Conservation (phyloP, 2,329 filamentous ascomycete genomes). For the Elsinoe australis region DNA sequence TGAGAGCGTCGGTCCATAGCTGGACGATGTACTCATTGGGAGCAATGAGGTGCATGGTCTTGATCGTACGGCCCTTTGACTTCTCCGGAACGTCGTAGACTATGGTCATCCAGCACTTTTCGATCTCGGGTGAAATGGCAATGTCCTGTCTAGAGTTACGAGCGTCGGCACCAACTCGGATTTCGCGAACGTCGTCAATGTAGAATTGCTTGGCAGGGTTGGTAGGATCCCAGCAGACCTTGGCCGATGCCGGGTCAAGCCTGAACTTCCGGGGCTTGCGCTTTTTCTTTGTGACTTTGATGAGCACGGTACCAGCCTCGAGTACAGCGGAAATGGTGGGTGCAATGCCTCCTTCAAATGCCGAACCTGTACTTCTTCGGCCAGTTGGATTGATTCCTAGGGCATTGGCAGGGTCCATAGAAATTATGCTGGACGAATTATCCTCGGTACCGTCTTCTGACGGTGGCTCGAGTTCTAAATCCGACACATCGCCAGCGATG, state of each 20-base stretch:
- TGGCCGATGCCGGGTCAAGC: slow-evolving; percentile 74
- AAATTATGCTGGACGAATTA: slow-evolving; percentile 20
- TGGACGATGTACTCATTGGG: slow-evolving; percentile 63
- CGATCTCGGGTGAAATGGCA: slow-evolving; percentile 57
- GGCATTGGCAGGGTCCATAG: slow-evolving; percentile 31
- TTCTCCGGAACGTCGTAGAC: slow-evolving; percentile 74
- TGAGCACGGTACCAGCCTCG: slow-evolving; percentile 68
- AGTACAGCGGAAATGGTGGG: slow-evolving; percentile 71
- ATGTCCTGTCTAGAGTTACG: slow-evolving; percentile 85
- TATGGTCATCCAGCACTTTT: slow-evolving; percentile 79
- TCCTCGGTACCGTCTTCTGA: slow-evolving; percentile 38
- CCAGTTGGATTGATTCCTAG: slow-evolving; percentile 36
- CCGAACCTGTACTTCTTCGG: slow-evolving; percentile 20
- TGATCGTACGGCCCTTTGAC: slow-evolving; percentile 60
- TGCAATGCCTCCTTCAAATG: slow-evolving; percentile 44
- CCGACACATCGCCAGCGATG: slow-evolving; percentile 40
- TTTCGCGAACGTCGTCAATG: slow-evolving; percentile 90
- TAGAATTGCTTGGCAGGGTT: slow-evolving; percentile 79
- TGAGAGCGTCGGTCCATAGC: slow-evolving; percentile 76
- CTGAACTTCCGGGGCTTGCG: slow-evolving; percentile 65
- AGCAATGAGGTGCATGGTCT: slow-evolving; percentile 82
- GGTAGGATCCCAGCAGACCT: slow-evolving; percentile 77
- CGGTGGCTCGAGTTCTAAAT: slow-evolving; percentile 51
- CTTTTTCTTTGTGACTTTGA: slow-evolving; percentile 79
- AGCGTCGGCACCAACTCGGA: slow-evolving; percentile 74